Base-by-base conservation (phyloP, 2,329 filamentous ascomycete species). In the Mycosphaerelloides madeirae region DNA sequence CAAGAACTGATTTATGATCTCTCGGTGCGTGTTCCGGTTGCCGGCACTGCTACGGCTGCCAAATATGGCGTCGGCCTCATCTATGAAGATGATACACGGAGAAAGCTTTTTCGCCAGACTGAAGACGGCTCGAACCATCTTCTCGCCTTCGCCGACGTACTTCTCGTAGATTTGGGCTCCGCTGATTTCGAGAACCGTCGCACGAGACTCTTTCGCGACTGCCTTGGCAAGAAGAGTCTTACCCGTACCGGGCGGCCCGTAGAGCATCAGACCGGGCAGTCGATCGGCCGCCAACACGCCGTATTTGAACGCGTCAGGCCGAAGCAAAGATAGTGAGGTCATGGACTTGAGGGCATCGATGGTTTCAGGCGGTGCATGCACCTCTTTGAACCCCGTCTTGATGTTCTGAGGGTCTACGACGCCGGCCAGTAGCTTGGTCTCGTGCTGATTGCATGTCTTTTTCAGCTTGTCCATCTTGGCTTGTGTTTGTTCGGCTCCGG, bases 1-100 rank as follows among this genome's bases (percentile, higher is more conserved):
- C 38, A 98, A 72, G 65, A 97, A 97, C 67, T 98, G 91, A 62
- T 96, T 98, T 65, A 97, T 90, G 43, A 93, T 84, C 64, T 96
- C 91, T 38, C 90, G 81, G 56, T 94, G 87, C 1, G 79, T 83
- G 5, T 80, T 79, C 22, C 86, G 77, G 55, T 80, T 82, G 47
- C 77, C 76, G 18, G 77, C 74, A 31, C 79, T 78, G 52, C 81
- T 77, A 43, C 93, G 81, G 13, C 85, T 83, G 19, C 87, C 87
- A 44, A 98, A 85, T 37, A 98, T 83, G 6, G 91, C 86, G 64
- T 98, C 93, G 16, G 90, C 93, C 68, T 98, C 93, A 61, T 98
- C 93, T 50, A 98, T 88, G 69, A 98, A 97, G 39, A 98, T 87
- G 13, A 98, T 84, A 60, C 90, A 90, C 0, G 93, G 93, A 1